Base-by-base conservation (phyloP, 1,139 yeast genomes). In the Lipomyces yarrowii region DNA sequence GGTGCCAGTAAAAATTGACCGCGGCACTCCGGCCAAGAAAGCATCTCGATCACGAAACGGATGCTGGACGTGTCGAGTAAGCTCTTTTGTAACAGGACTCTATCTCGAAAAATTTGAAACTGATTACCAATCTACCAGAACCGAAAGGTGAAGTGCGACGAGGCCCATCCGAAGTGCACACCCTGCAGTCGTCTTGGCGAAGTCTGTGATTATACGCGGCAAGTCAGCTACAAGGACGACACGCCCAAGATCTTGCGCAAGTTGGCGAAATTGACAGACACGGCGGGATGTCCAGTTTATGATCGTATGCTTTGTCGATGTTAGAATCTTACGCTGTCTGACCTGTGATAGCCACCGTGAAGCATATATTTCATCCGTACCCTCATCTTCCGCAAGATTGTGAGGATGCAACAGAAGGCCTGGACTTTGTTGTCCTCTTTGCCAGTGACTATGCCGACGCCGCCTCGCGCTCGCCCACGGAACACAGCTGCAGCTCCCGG, bases 41-140 rank as follows among this genome's bases (percentile, higher is more conserved):
- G 52, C 54, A 10, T 68, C 64, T 6, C 60, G 68, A n/a, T 64
- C 68, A 18, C 60, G 68, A 10, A 64, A 60, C 33, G 69, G 69
- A 21, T 65, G 69, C 56, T 64, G 68, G 69, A 65, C 68, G 7
- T 65, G 69, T 59, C 18, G 69, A 55, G 69, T 65, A 42, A 11
- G 62, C 32, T n/a, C n/a, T n/a, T 30, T 10, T 21, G 18, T 21
- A 7, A 7, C 48, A n/a, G 3, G 30, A 18, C 11, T 42, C 18
- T 42, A 15, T 11, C 42, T 37, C 11, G 6, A 2, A 11, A 10
- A 42, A 42, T 8, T 8, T 18, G 48, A 18, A 3, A 10, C 11
- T 18, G 7, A 42, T 42, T 6, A 7, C 21, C 10, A n/a, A 2
- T 30, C 37, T 11, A 10, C 2, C 26, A 65, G 69, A 64, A 61